Percentiles rank a stretch among this genome's conserved stretches.
Evolutionary conservation across 805 yeast genomes (phyloP).

Genomic region (Cyberlindnera maritima): DNA sequence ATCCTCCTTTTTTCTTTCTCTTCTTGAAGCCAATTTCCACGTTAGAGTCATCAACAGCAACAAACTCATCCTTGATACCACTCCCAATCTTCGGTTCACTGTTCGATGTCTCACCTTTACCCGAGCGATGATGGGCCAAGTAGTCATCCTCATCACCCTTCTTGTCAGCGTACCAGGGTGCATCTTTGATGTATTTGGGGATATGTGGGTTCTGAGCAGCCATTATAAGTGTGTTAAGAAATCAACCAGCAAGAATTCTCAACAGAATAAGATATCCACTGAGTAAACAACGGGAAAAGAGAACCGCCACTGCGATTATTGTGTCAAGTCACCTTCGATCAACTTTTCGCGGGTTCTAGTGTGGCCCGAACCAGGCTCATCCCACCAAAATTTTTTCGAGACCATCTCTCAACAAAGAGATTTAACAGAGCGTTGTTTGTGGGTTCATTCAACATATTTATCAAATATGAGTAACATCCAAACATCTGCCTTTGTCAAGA

Average conservation of each 20-base stretch:
- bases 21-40: constrained; percentile 1
- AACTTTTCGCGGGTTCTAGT: background rate
- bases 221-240: constrained; percentile 6
- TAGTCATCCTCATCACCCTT: constrained; percentile 36
- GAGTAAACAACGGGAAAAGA: background rate
- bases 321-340: background rate
- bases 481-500: constrained; percentile 61
- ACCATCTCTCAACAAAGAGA: background rate
- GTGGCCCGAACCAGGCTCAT: constrained; percentile 2
- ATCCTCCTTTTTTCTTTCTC: constrained; percentile 34
- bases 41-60: constrained; percentile 13
- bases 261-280: too few relatives aligned
- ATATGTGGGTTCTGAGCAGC: constrained; percentile 33
- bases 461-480: constrained; percentile 29
- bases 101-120: constrained; percentile 31
- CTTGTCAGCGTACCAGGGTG: constrained; percentile 38
- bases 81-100: constrained; percentile 51
- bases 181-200: constrained; percentile 38
- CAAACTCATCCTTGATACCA: constrained; percentile 52
- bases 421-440: too few relatives aligned
- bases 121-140: constrained; percentile 54
- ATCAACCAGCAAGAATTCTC: too few relatives aligned
- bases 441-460: background rate
- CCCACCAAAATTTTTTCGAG: constrained; percentile 2
- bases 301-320: background rate